Conservation (phyloP, 768 basidiomycete species). For the Leccinum ochraceum region DNA sequence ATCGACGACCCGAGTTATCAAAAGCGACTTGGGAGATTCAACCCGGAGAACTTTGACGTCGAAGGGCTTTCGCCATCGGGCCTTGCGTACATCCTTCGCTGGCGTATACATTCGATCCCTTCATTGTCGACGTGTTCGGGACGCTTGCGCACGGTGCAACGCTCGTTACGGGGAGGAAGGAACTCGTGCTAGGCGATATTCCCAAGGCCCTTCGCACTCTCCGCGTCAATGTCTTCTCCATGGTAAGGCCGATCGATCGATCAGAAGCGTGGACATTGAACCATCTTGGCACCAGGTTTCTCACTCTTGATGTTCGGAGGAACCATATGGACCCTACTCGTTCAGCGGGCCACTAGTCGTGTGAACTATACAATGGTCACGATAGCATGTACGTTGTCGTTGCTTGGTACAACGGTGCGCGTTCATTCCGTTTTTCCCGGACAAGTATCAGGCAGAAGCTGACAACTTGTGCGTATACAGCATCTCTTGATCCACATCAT, state of each 20-base stretch:
- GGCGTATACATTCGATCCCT: slow-evolving; percentile 33
- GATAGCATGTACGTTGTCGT: not conserved
- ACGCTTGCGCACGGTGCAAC: slow-evolving; percentile 21
- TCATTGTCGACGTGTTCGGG: slow-evolving; percentile 23
- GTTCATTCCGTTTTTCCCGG: not conserved
- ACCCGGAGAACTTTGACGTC: slow-evolving; percentile 20
- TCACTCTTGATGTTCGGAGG: slow-evolving; percentile 2
- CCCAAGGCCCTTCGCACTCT: slow-evolving; percentile 29
- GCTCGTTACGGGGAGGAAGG: slow-evolving; percentile 25
- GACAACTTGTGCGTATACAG: not conserved
- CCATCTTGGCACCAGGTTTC: not conserved
- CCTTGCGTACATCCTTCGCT: slow-evolving; percentile 27
- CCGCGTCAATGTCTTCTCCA: slow-evolving; percentile 16
- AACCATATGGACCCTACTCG: not conserved
- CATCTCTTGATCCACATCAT: not conserved
- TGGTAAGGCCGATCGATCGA: not conserved
- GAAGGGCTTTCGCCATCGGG: slow-evolving; percentile 23
- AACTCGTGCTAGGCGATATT: slow-evolving; percentile 33
- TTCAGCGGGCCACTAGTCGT: not conserved
- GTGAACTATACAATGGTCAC: not conserved
- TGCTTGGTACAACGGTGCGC: not conserved
- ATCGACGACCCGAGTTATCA: slow-evolving; percentile 33
- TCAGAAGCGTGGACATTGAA: not conserved
- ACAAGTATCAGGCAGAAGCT: no score
- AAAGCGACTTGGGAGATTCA: slow-evolving; percentile 18